phyloP scores from a whole-genome alignment of 2,329 filamentous ascomycete species.

The Coniochaeta ligniaria region DNA sequence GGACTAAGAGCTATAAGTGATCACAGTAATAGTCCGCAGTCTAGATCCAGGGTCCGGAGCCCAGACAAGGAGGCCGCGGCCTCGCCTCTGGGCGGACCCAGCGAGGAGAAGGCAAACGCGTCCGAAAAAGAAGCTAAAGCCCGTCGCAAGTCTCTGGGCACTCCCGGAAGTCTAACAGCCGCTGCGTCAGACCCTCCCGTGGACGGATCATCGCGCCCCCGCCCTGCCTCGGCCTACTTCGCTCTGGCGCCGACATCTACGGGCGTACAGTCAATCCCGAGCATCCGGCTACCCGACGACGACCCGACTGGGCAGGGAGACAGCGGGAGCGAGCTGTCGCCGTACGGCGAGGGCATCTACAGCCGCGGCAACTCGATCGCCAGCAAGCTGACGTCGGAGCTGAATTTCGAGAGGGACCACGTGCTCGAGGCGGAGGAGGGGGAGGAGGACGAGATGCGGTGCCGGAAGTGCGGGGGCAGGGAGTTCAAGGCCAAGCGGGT shows the following conservation, averaged over 20 bases:
- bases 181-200: not conserved
- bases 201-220: conserved; percentile 1
- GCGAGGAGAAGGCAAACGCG: not conserved
- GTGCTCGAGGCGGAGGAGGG: conserved; percentile 19
- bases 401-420: conserved; percentile 25
- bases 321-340: not conserved
- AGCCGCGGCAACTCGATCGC: conserved; percentile 28
- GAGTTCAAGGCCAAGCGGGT: conserved; percentile 57
- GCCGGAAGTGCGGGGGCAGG: conserved; percentile 50
- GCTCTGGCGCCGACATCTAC: not conserved
- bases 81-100: not conserved
- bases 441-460: conserved; percentile 40
- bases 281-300: conserved; percentile 1
- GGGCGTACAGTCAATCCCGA: conserved; percentile 2
- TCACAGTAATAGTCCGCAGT: not conserved
- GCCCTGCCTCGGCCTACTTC: not conserved
- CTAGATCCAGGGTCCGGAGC: not conserved
- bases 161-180: not conserved
- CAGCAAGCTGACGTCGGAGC: conserved; percentile 53
- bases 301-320: not conserved
- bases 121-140: not conserved
- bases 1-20: not conserved
- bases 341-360: not conserved
- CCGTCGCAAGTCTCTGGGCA: not conserved
- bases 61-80: not conserved